phyloP scores from a whole-genome alignment of 768 basidiomycete species.

The Calocera cornea region DNA sequence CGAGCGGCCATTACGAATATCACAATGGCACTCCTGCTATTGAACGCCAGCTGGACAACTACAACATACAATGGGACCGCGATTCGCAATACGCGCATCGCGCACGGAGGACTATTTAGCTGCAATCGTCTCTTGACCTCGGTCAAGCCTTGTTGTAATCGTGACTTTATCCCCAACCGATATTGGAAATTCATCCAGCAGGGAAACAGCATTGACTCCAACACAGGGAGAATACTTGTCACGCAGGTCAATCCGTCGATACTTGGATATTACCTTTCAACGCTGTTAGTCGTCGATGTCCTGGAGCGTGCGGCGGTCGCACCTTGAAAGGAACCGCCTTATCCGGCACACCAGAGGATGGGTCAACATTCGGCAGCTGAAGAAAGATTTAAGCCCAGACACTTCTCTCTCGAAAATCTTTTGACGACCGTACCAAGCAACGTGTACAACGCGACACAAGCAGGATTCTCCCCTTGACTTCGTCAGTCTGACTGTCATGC shows the following conservation, averaged over 20 bases:
- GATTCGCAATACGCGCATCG: too few relatives aligned
- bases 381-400: conserved; percentile 8
- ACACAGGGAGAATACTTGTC: conserved; percentile 1
- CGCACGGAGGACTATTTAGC: background rate
- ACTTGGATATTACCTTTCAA: background rate
- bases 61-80: too few relatives aligned
- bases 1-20: too few relatives aligned
- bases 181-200: background rate
- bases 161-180: background rate
- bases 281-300: background rate
- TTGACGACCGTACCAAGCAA: conserved; percentile 41
- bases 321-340: conserved; percentile 47
- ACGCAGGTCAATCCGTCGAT: background rate
- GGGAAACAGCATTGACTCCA: background rate
- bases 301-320: background rate
- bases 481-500: conserved; percentile 27
- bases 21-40: too few relatives aligned
- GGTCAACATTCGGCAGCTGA: conserved; percentile 62
- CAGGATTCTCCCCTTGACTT: conserved; percentile 28
- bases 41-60: too few relatives aligned
- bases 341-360: conserved; percentile 50
- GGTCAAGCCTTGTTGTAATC: background rate
- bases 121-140: background rate
- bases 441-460: conserved; percentile 58
- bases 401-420: conserved; percentile 2